Evolutionary conservation across 345 rosid genomes (phyloP), one percentile per base, ranked within the genome.

Genomic region (Rubroshorea leprosula): DNA sequence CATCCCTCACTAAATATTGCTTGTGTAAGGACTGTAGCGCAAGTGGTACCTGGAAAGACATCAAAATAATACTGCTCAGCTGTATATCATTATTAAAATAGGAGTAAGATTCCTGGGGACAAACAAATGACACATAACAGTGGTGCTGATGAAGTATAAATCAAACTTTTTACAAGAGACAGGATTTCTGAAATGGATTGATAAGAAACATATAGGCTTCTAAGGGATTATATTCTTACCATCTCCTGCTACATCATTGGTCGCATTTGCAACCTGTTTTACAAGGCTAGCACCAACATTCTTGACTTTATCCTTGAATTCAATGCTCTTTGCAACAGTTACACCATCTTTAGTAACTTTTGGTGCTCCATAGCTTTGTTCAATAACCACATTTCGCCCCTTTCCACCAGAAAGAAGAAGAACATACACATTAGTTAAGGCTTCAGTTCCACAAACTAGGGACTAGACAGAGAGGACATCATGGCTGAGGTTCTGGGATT

Each of bases 1-100:
- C 89, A 83, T 31, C 89, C 89, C 68, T 80, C 89, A 0, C 72
- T 41, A 35, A 83, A 83, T 63, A 83, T 83, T 7, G 89, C 83
- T 27, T 61, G 70, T n/a, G 89, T 78, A 49, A 83, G 83, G 52
- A 83, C 63, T 0, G 89, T 83, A 2, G 89, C 89, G 59, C 86
- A 83, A 47, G 89, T 83, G 47, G 89, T 80, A 45, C 89, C 86
- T 80, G 77, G 68, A 61, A 49, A 24, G 46, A 54, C 38, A 60
- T 12, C 17, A 15, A 47, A 46, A 53, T 38, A 5, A 0, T 39
- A 64, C 49, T 18, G 15, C 8, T 46, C 54, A 59, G 22, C 17
- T 0, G n/a, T n/a, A 19, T 4, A 9, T 29, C 1, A 20, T 18
- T 10, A 11, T 4, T 48, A 6, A 12, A 18, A 48, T 4, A 19